Percentiles rank a stretch among this genome's conserved stretches.
phyloP scores from a whole-genome alignment of 352 stramenopile genomes.

The Thraustochytrium striatum region DNA sequence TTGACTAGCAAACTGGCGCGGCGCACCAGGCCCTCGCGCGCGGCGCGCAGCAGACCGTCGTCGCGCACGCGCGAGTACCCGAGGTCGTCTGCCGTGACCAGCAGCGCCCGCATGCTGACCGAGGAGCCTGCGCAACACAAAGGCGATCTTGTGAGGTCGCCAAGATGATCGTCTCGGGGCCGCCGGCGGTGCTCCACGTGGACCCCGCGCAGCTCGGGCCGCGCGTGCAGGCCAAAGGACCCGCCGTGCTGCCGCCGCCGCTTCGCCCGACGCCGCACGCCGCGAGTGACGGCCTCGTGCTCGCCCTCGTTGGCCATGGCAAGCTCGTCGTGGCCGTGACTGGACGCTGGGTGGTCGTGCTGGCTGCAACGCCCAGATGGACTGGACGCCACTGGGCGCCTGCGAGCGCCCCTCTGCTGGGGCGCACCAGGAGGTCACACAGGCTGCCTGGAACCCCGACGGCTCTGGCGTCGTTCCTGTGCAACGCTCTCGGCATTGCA shows the following conservation, averaged over 20 bases:
- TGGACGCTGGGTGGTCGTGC: neutral
- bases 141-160: neutral
- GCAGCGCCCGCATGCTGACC: slow-evolving; percentile 2
- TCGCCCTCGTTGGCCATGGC: neutral
- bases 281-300: neutral
- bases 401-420: slow-evolving; percentile 20
- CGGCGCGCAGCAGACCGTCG: neutral
- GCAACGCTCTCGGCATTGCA: slow-evolving; percentile 16
- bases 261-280: neutral
- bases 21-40: neutral
- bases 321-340: slow-evolving; percentile 23
- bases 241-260: neutral
- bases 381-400: slow-evolving; percentile 14
- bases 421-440: neutral
- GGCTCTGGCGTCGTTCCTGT: slow-evolving; percentile 12
- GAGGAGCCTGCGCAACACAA: neutral
- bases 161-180: neutral
- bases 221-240: neutral
- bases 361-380: slow-evolving; percentile 8
- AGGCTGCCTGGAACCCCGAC: slow-evolving; percentile 22
- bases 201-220: neutral
- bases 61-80: neutral
- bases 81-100: neutral
- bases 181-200: slow-evolving; percentile 4
- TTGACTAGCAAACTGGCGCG: neutral